Evolutionary conservation across 2,329 filamentous ascomycete genomes (phyloP), one percentile per base, ranked within the genome.

Genomic region (Fusarium domesticum): DNA sequence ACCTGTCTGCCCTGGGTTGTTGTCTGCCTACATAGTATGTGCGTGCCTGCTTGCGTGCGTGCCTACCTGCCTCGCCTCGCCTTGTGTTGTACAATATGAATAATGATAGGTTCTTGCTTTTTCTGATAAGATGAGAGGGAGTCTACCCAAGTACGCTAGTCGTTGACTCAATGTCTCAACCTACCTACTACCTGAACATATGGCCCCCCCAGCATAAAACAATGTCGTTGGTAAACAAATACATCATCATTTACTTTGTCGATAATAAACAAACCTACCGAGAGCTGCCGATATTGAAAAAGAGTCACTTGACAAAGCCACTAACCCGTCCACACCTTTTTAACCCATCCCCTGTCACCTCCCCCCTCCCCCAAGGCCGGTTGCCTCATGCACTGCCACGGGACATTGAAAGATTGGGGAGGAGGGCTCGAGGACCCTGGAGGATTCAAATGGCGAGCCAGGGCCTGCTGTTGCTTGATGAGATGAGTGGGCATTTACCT

Each of bases 381-480:
- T 52, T 60, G 57, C 56, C 53, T 58, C 51, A 60, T 62, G 58
- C 60, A 62, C 56, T 61, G 60, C 60, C 60, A 62, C 60, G 59
- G 48, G 51, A 54, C 52, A 39, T 51, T 42, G 53, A 48, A 43
- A 44, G 47, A 61, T 60, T 60, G 59, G 50, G 37, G 23, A 5
- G 46, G 50, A 37, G 46, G 43, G 39, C 37, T 40, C 42, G 36
- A 40, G 48, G 45, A 47, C 40, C 35, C 25, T 17, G 23, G 7
- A 28, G 14, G 23, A 28, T 12, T 28, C 23, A 28, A 11, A 28
- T 12, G n/a, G n/a, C n/a, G n/a, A n/a, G n/a, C n/a, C n/a, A 8
- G 23, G 10, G 23, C 23, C 10, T 28, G 4, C 23, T 11, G 14
- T 28, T 28, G 23, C 23, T 11, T n/a, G n/a, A n/a, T n/a, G n/a